Percentiles rank a stretch among this genome's conserved stretches.
Conservation (phyloP, 495 filamentous ascomycete genomes). For the Penicillium pulvis region DNA sequence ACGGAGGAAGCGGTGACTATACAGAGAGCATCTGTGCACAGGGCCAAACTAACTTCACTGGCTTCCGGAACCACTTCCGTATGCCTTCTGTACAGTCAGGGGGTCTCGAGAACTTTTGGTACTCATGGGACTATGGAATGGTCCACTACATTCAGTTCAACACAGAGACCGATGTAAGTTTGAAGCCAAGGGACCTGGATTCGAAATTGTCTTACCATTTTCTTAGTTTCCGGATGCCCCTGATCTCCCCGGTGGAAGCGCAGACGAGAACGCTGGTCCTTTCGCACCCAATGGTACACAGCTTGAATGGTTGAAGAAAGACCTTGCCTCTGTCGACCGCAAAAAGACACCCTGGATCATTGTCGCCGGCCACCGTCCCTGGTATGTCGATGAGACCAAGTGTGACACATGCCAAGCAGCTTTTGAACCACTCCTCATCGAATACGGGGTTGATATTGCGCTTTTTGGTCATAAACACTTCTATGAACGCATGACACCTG, state of each 20-base stretch:
- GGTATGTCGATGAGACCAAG: conserved; percentile 45
- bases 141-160: conserved; percentile 12
- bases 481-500: conserved; percentile 37
- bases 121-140: conserved; percentile 14
- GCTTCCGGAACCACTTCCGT: conserved; percentile 12
- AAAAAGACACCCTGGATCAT: conserved; percentile 46
- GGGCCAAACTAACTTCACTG: conserved; percentile 18
- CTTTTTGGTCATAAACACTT: conserved; percentile 55
- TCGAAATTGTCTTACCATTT: neutral
- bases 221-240: conserved; percentile 40
- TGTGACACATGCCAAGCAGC: conserved; percentile 48
- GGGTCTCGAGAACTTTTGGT: conserved; percentile 14
- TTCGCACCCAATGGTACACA: conserved; percentile 45
- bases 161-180: conserved; percentile 24
- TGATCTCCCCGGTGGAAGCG: conserved; percentile 42
- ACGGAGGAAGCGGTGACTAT: conserved; percentile 1
- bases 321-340: conserved; percentile 50
- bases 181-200: neutral
- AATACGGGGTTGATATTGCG: conserved; percentile 55
- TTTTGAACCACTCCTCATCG: conserved; percentile 53
- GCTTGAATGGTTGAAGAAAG: conserved; percentile 47
- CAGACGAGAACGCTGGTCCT: conserved; percentile 40
- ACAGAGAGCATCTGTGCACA: conserved; percentile 8
- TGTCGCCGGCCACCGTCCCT: conserved; percentile 52
- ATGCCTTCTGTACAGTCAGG: conserved; percentile 12